phyloP scores from a whole-genome alignment of 768 basidiomycete genomes.

The Cubamyces sp. region DNA sequence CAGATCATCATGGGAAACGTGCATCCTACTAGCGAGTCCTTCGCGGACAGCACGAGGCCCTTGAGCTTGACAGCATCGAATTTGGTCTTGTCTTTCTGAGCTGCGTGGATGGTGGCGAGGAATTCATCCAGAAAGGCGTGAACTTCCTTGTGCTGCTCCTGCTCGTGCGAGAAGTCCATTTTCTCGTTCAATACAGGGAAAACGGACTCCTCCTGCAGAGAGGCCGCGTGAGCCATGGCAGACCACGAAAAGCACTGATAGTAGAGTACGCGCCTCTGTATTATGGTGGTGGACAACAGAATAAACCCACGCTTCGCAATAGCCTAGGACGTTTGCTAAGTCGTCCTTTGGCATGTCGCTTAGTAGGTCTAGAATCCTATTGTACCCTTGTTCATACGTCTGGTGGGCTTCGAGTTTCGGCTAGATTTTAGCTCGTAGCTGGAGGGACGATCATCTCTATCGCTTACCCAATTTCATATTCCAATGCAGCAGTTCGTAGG shows the following conservation, averaged over 20 bases:
- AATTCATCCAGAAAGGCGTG: conserved; percentile 37
- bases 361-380: conserved; percentile 40
- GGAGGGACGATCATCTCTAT: not conserved
- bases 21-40: conserved; percentile 38
- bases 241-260: too few relatives aligned
- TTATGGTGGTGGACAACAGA: conserved; percentile 43
- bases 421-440: too few relatives aligned
- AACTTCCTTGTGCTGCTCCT: conserved; percentile 42
- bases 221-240: not conserved
- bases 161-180: conserved; percentile 44
- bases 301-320: conserved; percentile 43
- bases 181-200: conserved; percentile 44
- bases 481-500: conserved; percentile 26
- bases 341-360: conserved; percentile 42
- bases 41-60: conserved; percentile 35
- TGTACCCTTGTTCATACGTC: conserved; percentile 42
- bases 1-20: not conserved
- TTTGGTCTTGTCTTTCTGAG: conserved; percentile 32
- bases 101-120: conserved; percentile 31
- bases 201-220: conserved; percentile 36
- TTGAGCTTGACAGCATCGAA: conserved; percentile 39
- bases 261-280: conserved; percentile 31
- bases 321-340: conserved; percentile 45
- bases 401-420: conserved; percentile 41
- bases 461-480: conserved; percentile 29